A percentile compares a stretch with the other conserved stretches of the same genome.
Conservation (phyloP, 2,329 filamentous ascomycete genomes). For the Nemania sp. region DNA sequence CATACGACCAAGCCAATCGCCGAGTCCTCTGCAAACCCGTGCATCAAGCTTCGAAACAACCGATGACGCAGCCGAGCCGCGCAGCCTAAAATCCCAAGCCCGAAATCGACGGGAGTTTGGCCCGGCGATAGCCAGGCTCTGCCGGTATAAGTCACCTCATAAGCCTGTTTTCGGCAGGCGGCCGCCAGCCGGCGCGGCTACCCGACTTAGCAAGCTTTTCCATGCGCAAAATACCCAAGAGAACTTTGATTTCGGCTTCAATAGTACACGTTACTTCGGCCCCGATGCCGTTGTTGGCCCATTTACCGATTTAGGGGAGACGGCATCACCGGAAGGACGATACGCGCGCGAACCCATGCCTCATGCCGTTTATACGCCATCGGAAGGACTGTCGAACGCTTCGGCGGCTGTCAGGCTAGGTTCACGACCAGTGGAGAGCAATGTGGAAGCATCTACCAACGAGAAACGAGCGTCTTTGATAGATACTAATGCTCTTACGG, state of each 20-base stretch:
- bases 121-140: constrained; percentile 29
- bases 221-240: neutral
- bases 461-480: neutral
- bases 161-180: constrained; percentile 20
- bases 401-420: neutral
- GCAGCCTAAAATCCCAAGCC: neutral
- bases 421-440: neutral
- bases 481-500: neutral
- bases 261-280: constrained; percentile 31
- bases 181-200: constrained; percentile 2
- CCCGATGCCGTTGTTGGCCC: constrained; percentile 33
- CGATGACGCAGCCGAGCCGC: neutral
- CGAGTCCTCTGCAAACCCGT: neutral
- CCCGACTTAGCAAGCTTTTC: constrained; percentile 28
- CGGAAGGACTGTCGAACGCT: neutral
- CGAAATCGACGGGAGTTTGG: constrained; percentile 20
- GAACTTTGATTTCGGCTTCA: constrained; percentile 24
- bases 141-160: constrained; percentile 24
- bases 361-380: neutral
- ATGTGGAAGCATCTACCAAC: neutral
- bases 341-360: neutral
- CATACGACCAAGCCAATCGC: constrained; percentile 1
- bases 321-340: neutral
- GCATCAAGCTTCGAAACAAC: neutral
- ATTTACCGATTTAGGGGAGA: constrained; percentile 31